A percentile compares a stretch with the other conserved stretches of the same genome.
Conservation (phyloP, 148 eudicot genomes). For the Rhododendron molle region DNA sequence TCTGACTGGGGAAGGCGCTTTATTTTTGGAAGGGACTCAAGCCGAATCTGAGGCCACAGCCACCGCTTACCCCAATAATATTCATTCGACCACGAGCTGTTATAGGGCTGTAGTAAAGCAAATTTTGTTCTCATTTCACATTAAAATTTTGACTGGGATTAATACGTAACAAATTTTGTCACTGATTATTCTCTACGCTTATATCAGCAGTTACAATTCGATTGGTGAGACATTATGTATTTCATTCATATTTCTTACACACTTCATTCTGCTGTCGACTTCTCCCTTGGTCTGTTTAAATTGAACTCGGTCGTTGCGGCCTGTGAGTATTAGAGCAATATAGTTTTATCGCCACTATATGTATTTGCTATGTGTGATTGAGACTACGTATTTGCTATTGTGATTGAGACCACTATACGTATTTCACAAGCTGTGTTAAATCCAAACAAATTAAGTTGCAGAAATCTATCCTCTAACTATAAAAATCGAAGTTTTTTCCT, state of each 20-base stretch:
- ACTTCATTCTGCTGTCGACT: not conserved
- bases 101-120: not conserved
- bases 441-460: not conserved
- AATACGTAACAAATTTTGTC: not conserved
- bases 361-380: not conserved
- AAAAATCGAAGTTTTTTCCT: no score
- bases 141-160: not conserved
- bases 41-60: conserved; percentile 34
- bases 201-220: not conserved
- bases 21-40: conserved; percentile 61
- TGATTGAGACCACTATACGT: not conserved
- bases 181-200: not conserved
- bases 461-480: no score
- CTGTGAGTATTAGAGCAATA: not conserved
- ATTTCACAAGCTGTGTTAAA: not conserved
- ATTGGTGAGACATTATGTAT: not conserved
- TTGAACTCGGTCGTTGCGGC: not conserved
- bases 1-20: conserved; percentile 55
- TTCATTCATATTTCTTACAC: not conserved
- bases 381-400: not conserved
- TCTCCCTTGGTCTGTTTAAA: not conserved
- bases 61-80: not conserved
- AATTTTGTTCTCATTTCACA: not conserved
- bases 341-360: not conserved
- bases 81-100: not conserved